A percentile compares a stretch with the other conserved stretches of the same genome.
Evolutionary conservation across 2,329 filamentous ascomycete genomes (phyloP).

Genomic region (Didymella arachidicola): DNA sequence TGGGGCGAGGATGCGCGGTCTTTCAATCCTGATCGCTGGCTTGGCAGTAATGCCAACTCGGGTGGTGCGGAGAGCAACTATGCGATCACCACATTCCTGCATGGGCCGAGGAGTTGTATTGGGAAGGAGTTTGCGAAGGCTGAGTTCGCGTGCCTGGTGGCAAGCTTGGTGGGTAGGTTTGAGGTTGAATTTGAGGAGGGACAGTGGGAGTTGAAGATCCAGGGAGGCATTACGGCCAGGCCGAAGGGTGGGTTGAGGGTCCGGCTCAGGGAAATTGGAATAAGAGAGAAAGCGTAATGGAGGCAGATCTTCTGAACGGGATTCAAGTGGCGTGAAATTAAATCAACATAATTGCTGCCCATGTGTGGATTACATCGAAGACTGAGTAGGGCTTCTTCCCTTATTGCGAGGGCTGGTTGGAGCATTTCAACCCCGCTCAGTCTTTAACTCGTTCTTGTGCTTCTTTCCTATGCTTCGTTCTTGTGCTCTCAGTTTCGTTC

Average conservation of each 20-base stretch:
- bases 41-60: conserved; percentile 60
- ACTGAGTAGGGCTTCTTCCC: too few relatives aligned
- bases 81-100: conserved; percentile 80
- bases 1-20: conserved; percentile 79
- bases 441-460: background rate
- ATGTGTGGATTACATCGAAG: background rate
- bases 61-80: conserved; percentile 81
- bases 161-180: conserved; percentile 78
- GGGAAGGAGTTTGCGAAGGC: conserved; percentile 80
- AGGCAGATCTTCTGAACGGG: background rate
- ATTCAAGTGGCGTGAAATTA: background rate
- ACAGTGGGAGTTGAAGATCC: conserved; percentile 67
- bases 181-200: conserved; percentile 71
- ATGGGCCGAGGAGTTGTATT: conserved; percentile 87
- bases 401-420: background rate
- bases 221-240: conserved; percentile 73
- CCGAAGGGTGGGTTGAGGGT: conserved; percentile 77
- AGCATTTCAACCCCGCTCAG: background rate
- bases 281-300: background rate
- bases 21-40: conserved; percentile 76
- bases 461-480: too few relatives aligned
- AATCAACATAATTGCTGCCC: background rate
- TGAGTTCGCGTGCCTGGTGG: conserved; percentile 85
- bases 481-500: background rate
- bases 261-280: conserved; percentile 60